Conservation (phyloP, 352 stramenopile species). For the Pseudoperonospora humuli region DNA sequence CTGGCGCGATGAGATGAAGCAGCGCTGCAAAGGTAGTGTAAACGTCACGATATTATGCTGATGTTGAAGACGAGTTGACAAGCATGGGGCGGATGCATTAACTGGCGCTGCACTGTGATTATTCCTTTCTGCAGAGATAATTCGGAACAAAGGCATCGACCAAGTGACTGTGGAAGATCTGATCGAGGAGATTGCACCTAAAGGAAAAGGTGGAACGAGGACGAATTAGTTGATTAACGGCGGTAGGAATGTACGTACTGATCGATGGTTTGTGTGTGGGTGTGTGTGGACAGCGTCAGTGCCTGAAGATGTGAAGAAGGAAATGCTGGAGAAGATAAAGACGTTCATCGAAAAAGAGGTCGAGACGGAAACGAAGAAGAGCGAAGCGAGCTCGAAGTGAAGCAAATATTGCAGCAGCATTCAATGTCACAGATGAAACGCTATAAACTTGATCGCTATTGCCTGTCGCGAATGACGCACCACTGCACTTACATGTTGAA, state of each 20-base stretch:
- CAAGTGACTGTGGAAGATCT: slow-evolving; percentile 93
- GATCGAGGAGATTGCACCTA: slow-evolving; percentile 88
- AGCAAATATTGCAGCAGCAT: no score
- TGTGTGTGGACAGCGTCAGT: slow-evolving; percentile 46
- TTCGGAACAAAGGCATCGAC: slow-evolving; percentile 90
- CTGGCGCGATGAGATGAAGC: slow-evolving; percentile 90
- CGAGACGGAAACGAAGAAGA: slow-evolving; percentile 3
- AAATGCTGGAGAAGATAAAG: slow-evolving; percentile 88
- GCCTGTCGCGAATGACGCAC: no score
- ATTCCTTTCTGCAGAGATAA: slow-evolving; percentile 64
- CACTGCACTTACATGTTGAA: no score
- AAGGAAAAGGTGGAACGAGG: slow-evolving; percentile 49
- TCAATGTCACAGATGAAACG: no score
- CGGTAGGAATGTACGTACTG: not conserved
- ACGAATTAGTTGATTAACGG: slow-evolving; percentile 1
- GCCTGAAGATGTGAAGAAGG: slow-evolving; percentile 83
- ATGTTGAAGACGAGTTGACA: not conserved
- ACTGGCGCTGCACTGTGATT: no score
- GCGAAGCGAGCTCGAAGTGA: no score
- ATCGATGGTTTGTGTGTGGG: not conserved
- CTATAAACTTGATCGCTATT: no score
- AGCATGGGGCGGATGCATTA: no score
- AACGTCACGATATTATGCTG: not conserved
- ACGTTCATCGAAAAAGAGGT: slow-evolving; percentile 81
- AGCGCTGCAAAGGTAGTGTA: slow-evolving; percentile 64